Base-by-base conservation (phyloP, 768 basidiomycete species). In the Saitozyma sp. region DNA sequence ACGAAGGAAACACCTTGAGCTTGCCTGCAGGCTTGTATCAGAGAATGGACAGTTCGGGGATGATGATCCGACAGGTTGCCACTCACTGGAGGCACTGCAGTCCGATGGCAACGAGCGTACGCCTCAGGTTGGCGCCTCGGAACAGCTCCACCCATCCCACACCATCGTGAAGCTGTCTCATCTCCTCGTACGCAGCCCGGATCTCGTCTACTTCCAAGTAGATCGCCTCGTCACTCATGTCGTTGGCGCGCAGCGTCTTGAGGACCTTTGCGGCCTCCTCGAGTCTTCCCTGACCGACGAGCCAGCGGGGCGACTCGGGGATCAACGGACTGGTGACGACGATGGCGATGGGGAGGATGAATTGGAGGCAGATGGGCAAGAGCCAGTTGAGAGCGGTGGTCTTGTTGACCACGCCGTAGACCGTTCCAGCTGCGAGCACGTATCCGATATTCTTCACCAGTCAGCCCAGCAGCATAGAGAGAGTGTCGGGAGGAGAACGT, bases 341-440 rank as follows among this genome's bases (percentile, higher is more conserved):
- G n/a, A 66, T 62, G 19, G 53, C 37, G 10, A 54, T 50, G 10
- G 65, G 65, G 45, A 62, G 46, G 16, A 66, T 43, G 19, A 58
- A 58, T 41, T 66, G 65, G 4, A 66, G 38, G 14, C 61, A 50
- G 29, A 66, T 62, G 3, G 65, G 65, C 6, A 66, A 50, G 11
- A 65, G 58, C 64, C 64, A 65, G 16, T 43, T 45, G 38, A 58
- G 43, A 6, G 50, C 5, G 39, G 41, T 52, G 8, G 29, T 54
- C 41, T 61, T 56, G 38, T 38, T 16, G 7, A 46, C 41, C 1
- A 65, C 59, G 41, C 61, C 61, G 38, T 62, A 62, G 14, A 62
- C 41, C 8, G 55, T 56, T 10, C 19, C 61, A 7, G 42, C 55
- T 2, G 54, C 61, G 40, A 62, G 49, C 10, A 62, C 20, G 8